Conservation (phyloP, 2,329 filamentous ascomycete genomes). For the Ceratocystis eucalypticola region DNA sequence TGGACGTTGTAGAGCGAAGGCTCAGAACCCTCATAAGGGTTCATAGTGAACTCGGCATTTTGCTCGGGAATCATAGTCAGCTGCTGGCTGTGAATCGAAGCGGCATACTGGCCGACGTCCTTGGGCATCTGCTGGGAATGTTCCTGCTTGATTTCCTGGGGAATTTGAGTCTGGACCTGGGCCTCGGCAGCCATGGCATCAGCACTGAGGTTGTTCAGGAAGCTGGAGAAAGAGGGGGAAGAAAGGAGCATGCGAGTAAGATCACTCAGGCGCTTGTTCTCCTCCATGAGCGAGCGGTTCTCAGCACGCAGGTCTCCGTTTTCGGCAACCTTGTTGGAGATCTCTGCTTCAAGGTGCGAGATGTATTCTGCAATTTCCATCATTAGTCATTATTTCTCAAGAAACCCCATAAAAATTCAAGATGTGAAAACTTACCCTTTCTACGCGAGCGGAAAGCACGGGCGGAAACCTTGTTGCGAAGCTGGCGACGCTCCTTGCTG, state of each 20-base stretch:
- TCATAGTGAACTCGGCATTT: conserved; percentile 57
- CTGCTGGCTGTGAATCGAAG: conserved; percentile 42
- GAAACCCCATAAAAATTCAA: not conserved
- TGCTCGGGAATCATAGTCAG: conserved; percentile 76
- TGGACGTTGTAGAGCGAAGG: conserved; percentile 45
- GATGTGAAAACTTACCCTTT: conserved; percentile 59
- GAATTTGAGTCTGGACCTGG: conserved; percentile 26
- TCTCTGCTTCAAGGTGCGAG: conserved; percentile 78
- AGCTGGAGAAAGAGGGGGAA: conserved; percentile 70
- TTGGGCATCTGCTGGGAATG: conserved; percentile 42
- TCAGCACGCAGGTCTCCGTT: conserved; percentile 65
- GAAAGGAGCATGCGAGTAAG: conserved; percentile 69
- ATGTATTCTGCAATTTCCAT: conserved; percentile 64
- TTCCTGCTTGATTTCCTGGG: conserved; percentile 22
- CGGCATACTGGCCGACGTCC: conserved; percentile 49
- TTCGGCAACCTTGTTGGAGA: conserved; percentile 72
- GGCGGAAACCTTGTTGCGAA: conserved; percentile 98
- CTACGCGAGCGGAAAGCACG: conserved; percentile 93
- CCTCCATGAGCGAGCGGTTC: conserved; percentile 69
- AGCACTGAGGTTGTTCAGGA: conserved; percentile 54
- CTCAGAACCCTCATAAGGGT: conserved; percentile 40
- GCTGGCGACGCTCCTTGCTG: conserved; percentile 89
- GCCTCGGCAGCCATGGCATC: conserved; percentile 29
- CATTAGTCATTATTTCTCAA: conserved; percentile 34
- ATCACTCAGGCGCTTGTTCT: conserved; percentile 69